A percentile compares a stretch with the other conserved stretches of the same genome.
phyloP scores from a whole-genome alignment of 1,139 yeast species.

The Suhomyces coccinellae region DNA sequence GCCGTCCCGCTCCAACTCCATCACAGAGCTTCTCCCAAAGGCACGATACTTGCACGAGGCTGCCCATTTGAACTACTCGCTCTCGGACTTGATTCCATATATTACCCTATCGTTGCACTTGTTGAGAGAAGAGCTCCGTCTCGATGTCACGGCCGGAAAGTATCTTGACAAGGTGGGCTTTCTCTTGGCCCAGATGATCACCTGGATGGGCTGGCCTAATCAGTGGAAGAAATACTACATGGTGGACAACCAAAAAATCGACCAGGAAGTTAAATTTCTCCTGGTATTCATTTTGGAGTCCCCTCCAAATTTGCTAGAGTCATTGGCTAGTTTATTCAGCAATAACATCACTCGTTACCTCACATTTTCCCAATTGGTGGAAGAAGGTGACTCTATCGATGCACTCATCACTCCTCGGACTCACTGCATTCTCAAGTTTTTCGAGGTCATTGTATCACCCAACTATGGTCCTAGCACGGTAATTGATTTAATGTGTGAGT shows the following conservation, averaged over 20 bases:
- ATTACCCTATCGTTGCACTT: conserved; percentile 72
- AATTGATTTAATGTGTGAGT: conserved; percentile 59
- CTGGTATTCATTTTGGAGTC: conserved; percentile 44
- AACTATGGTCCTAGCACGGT: conserved; percentile 53
- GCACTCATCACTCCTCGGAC: conserved; percentile 65
- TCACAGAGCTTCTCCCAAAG: conserved; percentile 41
- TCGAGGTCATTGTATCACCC: conserved; percentile 61
- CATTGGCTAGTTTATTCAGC: conserved; percentile 54
- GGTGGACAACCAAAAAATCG: conserved; percentile 26
- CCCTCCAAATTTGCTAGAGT: conserved; percentile 60
- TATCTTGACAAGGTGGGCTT: conserved; percentile 46
- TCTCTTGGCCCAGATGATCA: conserved; percentile 60
- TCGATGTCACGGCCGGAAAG: conserved; percentile 50
- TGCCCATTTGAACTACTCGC: conserved; percentile 35
- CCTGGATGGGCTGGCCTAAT: conserved; percentile 76
- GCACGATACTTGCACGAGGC: conserved; percentile 35
- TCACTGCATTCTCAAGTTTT: conserved; percentile 53
- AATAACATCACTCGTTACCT: conserved; percentile 51
- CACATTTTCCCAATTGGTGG: conserved; percentile 68
- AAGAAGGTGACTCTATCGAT: conserved; percentile 64
- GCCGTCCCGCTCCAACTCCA: conserved; percentile 26
- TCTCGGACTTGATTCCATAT: conserved; percentile 56
- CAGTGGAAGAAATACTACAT: conserved; percentile 63
- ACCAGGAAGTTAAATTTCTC: conserved; percentile 31
- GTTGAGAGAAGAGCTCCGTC: conserved; percentile 68